Base-by-base conservation (phyloP, 2,329 filamentous ascomycete genomes). In the Penicillium hordei region DNA sequence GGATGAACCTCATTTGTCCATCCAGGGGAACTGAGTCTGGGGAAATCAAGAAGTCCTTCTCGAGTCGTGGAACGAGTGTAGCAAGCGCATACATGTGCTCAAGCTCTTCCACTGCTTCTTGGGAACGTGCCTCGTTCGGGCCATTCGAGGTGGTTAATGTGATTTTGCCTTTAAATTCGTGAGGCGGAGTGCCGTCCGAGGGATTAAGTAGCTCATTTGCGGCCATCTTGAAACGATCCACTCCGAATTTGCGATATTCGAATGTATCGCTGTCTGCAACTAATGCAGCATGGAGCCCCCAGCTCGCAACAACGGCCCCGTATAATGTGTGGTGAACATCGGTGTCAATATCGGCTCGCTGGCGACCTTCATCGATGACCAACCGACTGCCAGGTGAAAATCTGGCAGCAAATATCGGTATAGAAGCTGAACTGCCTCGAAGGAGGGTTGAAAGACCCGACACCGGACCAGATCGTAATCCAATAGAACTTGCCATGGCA, bases 201-300 rank as follows among this genome's bases (percentile, higher is more conserved):
- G 84, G 85, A 48, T 78, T 82, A n/a, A 96, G 76, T 8, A 93
- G 83, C 66, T 91, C 87, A 52, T 86, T 82, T 0, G 91, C 93
- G 0, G 91, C 92, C 84, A 96, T 91, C 56, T 87, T 83, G 76
- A 97, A 97, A 21, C 93, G 83, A 70, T 89, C 85, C 33, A 82
- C 81, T 13, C 93, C 93, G 68, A 89, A 87, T 64, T 85, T 84
- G 60, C 93, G 88, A 74, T 93, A 93, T 63, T 86, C 88, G 0
- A 84, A 79, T 0, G 93, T 95, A 73, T 97, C 93, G 73, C 90
- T 94, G 77, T 97, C 92, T 66, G 90, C 92, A 23, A 97, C 91
- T 4, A 97, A 82, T 42, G 88, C 87, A 31, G 93, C 90, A 70
- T 97, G 93, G 68, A 97, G 86, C 21, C 90, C 93, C 83, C 95